Percentiles rank a stretch among this genome's conserved stretches.
phyloP scores from a whole-genome alignment of 768 basidiomycete species.

The Hypholoma sublateritium region DNA sequence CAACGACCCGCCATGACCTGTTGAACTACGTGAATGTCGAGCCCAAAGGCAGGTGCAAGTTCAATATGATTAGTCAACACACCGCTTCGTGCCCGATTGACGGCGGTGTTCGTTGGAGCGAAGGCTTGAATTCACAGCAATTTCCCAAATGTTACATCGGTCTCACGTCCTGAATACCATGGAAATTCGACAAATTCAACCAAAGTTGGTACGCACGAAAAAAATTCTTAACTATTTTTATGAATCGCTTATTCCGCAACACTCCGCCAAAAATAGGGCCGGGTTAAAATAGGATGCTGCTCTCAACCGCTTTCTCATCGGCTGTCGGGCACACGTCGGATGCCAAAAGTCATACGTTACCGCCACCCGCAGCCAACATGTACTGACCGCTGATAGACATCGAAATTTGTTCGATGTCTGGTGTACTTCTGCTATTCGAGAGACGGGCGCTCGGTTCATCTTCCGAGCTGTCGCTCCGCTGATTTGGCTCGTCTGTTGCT shows the following conservation, averaged over 20 bases:
- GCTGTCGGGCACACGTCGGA: slow-evolving; percentile 4
- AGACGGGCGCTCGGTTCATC: not conserved
- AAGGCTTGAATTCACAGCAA: no score
- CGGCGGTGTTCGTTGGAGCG: no score
- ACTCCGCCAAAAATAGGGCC: not conserved
- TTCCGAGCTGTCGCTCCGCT: not conserved
- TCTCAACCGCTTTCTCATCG: slow-evolving; percentile 1
- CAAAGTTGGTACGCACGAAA: no score
- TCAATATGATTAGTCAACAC: no score
- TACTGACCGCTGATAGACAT: not conserved
- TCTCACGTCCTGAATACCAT: no score
- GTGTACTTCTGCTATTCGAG: not conserved
- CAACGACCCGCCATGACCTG: not conserved
- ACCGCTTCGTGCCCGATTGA: no score
- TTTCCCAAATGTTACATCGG: no score
- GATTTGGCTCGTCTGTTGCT: not conserved
- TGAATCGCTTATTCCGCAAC: not conserved
- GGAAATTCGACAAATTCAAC: no score
- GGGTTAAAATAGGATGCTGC: not conserved
- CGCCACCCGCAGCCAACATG: not conserved
- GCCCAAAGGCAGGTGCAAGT: not conserved
- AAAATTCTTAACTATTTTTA: no score
- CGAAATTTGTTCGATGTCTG: not conserved
- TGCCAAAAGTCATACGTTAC: not conserved
- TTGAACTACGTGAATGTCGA: not conserved